These are phyloP conservation scores for Clavariopsis aquatica DNA, from an alignment of 495 filamentous ascomycete species.

Conservation along the genomic window DNA sequence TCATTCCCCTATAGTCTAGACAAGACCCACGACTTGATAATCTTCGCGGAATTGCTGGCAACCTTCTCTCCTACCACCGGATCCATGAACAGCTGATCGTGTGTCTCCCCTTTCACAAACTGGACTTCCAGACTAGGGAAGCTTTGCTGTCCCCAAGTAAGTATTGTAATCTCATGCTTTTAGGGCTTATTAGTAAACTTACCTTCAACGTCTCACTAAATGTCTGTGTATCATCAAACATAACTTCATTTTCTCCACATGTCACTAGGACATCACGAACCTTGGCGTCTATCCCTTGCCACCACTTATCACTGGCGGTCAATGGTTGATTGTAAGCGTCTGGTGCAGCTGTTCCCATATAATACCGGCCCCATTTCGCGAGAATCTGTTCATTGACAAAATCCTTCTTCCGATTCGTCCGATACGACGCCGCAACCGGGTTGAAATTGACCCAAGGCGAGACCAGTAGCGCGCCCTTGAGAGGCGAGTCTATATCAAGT, in stretches of 20 bases:
- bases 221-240: conserved; percentile 10
- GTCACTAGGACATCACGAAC: conserved; percentile 12
- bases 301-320: conserved; percentile 13
- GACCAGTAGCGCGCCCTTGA: conserved; percentile 8
- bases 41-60: conserved; percentile 15
- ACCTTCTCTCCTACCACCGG: conserved; percentile 14
- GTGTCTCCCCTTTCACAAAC: conserved; percentile 11
- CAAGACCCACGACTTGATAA: conserved; percentile 15
- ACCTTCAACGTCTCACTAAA: conserved; percentile 19
- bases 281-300: conserved; percentile 10
- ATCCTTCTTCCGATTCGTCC: conserved; percentile 14
- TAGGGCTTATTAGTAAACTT: conserved; percentile 1
- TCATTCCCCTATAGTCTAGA: conserved; percentile 6
- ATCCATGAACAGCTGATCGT: conserved; percentile 18
- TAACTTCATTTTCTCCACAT: conserved; percentile 12
- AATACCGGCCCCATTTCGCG: conserved; percentile 15
- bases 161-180: conserved; percentile 7
- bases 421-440: conserved; percentile 11
- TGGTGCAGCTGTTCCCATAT: conserved; percentile 9
- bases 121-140: conserved; percentile 19
- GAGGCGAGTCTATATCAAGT: conserved; percentile 6
- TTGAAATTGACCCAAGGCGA: conserved; percentile 18
- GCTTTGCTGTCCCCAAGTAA: conserved; percentile 12
- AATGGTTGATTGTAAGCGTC: conserved; percentile 10
- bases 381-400: conserved; percentile 17